phyloP scores from a whole-genome alignment of 1,284 basidiomycete species.

The Sporisorium scitamineum region DNA sequence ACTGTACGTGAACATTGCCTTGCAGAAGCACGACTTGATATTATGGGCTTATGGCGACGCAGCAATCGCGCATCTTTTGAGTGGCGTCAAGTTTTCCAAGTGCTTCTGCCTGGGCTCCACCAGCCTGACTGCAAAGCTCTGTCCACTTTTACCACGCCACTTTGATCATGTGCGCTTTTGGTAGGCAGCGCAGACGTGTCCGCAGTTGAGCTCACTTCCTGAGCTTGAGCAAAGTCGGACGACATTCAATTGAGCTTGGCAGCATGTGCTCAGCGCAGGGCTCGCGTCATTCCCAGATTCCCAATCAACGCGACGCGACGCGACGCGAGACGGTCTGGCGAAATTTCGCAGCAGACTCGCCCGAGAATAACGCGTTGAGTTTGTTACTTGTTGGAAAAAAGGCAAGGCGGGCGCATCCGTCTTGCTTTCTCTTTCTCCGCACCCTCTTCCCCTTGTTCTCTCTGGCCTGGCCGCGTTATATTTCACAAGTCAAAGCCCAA shows the following conservation, averaged over 20 bases:
- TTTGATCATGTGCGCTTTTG: too few species aligned
- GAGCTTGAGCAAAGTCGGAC: too few species aligned
- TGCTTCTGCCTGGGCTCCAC: neutral
- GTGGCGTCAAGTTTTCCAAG: too few species aligned
- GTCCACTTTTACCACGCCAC: too few species aligned
- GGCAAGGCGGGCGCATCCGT: neutral
- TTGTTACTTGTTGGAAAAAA: neutral
- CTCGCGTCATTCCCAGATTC: neutral
- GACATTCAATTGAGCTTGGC: too few species aligned
- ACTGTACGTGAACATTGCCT: too few species aligned
- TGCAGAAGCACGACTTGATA: neutral
- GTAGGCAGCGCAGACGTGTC: too few species aligned
- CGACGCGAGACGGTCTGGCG: conserved; percentile 11
- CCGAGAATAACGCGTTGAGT: conserved; percentile 12
- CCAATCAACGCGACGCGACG: conserved; percentile 33
- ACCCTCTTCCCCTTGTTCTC: neutral
- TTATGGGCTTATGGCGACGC: too few species aligned
- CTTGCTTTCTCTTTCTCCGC: neutral
- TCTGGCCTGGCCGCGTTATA: too few species aligned
- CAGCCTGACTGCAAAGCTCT: too few species aligned
- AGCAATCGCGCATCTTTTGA: too few species aligned
- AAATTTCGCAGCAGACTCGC: conserved; percentile 2
- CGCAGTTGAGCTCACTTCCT: neutral
- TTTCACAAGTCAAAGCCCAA: neutral
- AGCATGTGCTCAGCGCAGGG: neutral